Conservation (phyloP, 176 grass and related monocot species). For the Oryza longistaminata region DNA sequence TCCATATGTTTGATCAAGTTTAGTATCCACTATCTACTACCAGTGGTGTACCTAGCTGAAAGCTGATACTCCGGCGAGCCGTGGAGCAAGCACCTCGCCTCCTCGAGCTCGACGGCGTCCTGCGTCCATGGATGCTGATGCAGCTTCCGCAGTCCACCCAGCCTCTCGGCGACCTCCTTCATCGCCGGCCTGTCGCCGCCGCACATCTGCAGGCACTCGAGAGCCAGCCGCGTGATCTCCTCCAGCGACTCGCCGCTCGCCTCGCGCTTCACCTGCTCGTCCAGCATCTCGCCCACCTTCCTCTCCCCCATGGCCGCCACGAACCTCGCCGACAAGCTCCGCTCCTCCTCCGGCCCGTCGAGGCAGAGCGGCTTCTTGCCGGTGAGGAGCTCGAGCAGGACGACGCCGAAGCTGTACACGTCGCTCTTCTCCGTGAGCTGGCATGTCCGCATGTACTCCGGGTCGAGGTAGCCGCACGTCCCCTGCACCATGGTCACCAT, state of each 20-base stretch:
- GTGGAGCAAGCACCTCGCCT: not conserved
- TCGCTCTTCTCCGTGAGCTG: slow-evolving; percentile 78
- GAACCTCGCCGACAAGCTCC: not conserved
- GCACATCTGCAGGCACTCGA: not conserved
- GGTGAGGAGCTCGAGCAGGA: slow-evolving; percentile 71
- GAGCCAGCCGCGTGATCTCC: not conserved
- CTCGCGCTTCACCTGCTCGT: not conserved
- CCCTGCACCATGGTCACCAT: not conserved
- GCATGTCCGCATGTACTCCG: not conserved
- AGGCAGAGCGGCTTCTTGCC: slow-evolving; percentile 36
- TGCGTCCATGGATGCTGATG: not conserved
- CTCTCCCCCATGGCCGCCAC: not conserved
- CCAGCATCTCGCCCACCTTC: not conserved
- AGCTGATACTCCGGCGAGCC: not conserved
- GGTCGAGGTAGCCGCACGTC: not conserved
- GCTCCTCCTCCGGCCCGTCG: not conserved
- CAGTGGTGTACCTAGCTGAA: not conserved
- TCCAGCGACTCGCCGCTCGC: not conserved
- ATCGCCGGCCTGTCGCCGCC: not conserved
- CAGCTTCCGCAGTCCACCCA: not conserved
- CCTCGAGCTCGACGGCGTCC: not conserved
- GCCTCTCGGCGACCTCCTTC: not conserved
- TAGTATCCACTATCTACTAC: not conserved
- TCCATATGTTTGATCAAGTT: no score
- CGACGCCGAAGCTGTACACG: slow-evolving; percentile 95